Evolutionary conservation across 2,329 filamentous ascomycete species (phyloP), one percentile per base, ranked within the genome.

Genomic region (Verticillium alfalfae): DNA sequence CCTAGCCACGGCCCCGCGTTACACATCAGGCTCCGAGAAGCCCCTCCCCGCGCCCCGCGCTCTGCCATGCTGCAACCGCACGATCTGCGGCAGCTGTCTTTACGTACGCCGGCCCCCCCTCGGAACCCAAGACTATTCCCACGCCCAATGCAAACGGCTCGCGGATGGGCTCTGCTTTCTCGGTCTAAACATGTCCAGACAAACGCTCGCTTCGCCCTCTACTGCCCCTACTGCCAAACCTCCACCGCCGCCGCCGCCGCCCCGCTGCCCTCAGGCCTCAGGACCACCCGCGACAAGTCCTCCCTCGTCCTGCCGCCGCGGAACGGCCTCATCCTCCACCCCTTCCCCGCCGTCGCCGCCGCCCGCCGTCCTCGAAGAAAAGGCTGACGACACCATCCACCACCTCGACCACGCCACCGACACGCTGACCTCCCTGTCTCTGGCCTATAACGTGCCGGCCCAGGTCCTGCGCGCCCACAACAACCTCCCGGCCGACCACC

Each of bases 181-280:
- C 7, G 5, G 7, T 34, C 18, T 65, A 56, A 56, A 67, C 63
- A 62, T 34, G 55, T 55, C 36, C 66, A 86, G 84, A 76, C 83
- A 56, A 92, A 92, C 71, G 77, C 81, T 36, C 86, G 90, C 49
- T 93, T 92, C 74, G 82, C 83, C 60, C 77, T 79, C 38, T 86
- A 86, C 71, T 86, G 86, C 70, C 91, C 91, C 0, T 94, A 90
- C 73, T 95, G 91, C 72, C 91, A 94, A 74, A 84, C 92, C 67
- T 87, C 88, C 5, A 82, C 78, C 5, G 85, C 87, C 2, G 85
- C 84, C 22, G 69, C 74, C 8, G 85, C 84, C 22, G 69, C 74
- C 8, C 45, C 22, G n/a, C 73, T 87, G 3, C 79, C 86, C 1
- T 86, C 87, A 74, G 86, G 88, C 12, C 79, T 92, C 31, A 84